Evolutionary conservation across 176 grass and related monocot genomes (phyloP), one percentile per base, ranked within the genome.

Genomic region (Bonia amplexicaulis): DNA sequence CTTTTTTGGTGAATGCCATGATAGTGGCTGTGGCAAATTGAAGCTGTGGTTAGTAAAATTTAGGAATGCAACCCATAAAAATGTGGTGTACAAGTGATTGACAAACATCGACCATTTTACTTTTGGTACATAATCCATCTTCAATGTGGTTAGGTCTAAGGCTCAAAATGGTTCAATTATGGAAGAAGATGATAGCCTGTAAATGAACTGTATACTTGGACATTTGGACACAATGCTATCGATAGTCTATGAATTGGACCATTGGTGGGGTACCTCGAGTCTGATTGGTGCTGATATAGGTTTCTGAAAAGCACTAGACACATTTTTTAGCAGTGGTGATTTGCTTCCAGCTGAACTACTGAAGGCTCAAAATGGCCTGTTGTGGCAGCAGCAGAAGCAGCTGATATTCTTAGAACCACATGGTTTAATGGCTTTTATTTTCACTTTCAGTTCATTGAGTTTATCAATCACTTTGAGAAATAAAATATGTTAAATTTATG

Each of bases 401-500:
- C 23, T 57, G 8, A 10, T 55, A 19, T 37, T 58, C 52, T 67
- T 0, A 7, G 40, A 64, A 59, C 54, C 19, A 9, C 26, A 86
- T n/a, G 84, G 9, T 39, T 67, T 61, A 37, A 55, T 9, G 61
- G 6, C 4, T 37, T 78, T 53, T 71, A 64, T 73, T 65, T 87
- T 3, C 2, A 11, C 19, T 82, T 62, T 59, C 33, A 23, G n/a
- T 65, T 78, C 29, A 13, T 40, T 45, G 41, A 47, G 46, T 45
- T 71, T 63, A 14, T 9, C 59, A 69, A 51, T 78, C 33, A 40
- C 49, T 80, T 76, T 9, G 31, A 39, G 13, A 74, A 15, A 40
- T 76, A 54, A 25, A 73, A 14, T n/a, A 20, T 82, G 54, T n/a
- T 74, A 26, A 85, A 41, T 65, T 54, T 61, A 45, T 82, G 71